Base-by-base conservation (phyloP, 2,329 filamentous ascomycete species). In the Aspergillus ruber region DNA sequence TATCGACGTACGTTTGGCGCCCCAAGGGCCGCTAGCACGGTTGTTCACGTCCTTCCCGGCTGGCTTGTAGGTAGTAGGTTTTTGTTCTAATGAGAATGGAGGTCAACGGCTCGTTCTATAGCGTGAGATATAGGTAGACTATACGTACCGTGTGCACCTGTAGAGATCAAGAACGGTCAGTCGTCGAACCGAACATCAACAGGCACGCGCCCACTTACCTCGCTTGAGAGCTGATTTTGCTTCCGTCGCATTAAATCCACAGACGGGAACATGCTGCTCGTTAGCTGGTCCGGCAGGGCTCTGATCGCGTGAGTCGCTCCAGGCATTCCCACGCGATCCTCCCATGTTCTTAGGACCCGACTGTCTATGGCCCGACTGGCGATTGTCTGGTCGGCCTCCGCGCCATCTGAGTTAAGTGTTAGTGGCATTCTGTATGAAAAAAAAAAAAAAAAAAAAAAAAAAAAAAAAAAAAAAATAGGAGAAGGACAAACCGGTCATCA, bases 211-310 rank as follows among this genome's bases (percentile, higher is more conserved):
- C 17, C n/a, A 39, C 54, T 33, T 65, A 69, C 72, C 65, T 61
- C 61, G 67, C 52, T 61, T 71, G 29, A 75, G 60, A 48, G 64
- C 58, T 38, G 59, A 63, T 53, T 71, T 72, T 25, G 65, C 60
- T 51, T 74, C 73, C 6, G 59, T 55, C 13, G 67, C 61, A 55
- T 75, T 74, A 61, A 74, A 75, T 5, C 63, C 67, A 18, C 61
- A 60, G 20, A 73, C 67, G n/a, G 71, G 63, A 32, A 67, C 57
- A 59, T 74, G 70, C 44, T 68, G 66, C 15, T 72, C 69, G 50
- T 66, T 61, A 27, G 51, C 42, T 43, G 48, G 54, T 15, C 51
- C 52, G 17, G 52, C 45, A 20, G 49, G 32, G 29, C 43, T 42
- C 46, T 59, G 53, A 38, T 59, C 61, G 23, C 53, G 53, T 32